Evolutionary conservation across 2,329 filamentous ascomycete species (phyloP).

Genomic region (Cladosporium austrohemisphaericum): DNA sequence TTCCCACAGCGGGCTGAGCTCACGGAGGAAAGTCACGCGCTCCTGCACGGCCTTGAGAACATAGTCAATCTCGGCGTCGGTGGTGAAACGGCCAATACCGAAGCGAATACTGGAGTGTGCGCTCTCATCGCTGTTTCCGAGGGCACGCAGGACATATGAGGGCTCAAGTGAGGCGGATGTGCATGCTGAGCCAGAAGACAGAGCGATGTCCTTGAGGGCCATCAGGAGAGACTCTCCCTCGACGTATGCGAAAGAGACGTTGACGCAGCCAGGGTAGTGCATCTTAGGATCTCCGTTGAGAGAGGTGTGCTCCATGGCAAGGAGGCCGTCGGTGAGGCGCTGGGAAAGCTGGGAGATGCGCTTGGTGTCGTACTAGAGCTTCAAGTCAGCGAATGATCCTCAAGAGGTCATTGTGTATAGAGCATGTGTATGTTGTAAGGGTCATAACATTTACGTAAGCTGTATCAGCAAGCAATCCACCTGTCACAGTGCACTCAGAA

Average conservation of each 20-base stretch:
- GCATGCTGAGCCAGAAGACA: slow-evolving; percentile 94
- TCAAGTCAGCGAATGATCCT: slow-evolving; percentile 25
- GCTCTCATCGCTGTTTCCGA: slow-evolving; percentile 95
- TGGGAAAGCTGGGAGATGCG: slow-evolving; percentile 80
- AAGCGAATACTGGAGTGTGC: slow-evolving; percentile 98
- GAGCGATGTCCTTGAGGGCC: slow-evolving; percentile 95
- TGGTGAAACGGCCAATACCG: slow-evolving; percentile 95
- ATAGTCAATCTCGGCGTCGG: slow-evolving; percentile 92
- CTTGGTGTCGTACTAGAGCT: slow-evolving; percentile 85
- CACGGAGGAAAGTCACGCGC: slow-evolving; percentile 85
- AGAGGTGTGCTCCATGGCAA: slow-evolving; percentile 85
- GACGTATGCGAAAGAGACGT: slow-evolving; percentile 97
- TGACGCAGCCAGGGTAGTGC: slow-evolving; percentile 96
- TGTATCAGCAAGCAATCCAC: slow-evolving; percentile 43
- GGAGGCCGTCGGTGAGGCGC: slow-evolving; percentile 73
- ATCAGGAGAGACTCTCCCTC: slow-evolving; percentile 97
- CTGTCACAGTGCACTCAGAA: slow-evolving; percentile 69
- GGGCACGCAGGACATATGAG: slow-evolving; percentile 88
- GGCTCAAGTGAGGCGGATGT: slow-evolving; percentile 95
- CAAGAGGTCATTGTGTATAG: not conserved
- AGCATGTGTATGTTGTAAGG: slow-evolving; percentile 12
- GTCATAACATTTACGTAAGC: slow-evolving; percentile 16
- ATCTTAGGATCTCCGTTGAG: slow-evolving; percentile 80
- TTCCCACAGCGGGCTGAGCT: slow-evolving; percentile 95
- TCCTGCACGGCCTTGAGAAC: slow-evolving; percentile 91